Conservation (phyloP, 139 green algal species). For the Chlorella vulgaris region DNA sequence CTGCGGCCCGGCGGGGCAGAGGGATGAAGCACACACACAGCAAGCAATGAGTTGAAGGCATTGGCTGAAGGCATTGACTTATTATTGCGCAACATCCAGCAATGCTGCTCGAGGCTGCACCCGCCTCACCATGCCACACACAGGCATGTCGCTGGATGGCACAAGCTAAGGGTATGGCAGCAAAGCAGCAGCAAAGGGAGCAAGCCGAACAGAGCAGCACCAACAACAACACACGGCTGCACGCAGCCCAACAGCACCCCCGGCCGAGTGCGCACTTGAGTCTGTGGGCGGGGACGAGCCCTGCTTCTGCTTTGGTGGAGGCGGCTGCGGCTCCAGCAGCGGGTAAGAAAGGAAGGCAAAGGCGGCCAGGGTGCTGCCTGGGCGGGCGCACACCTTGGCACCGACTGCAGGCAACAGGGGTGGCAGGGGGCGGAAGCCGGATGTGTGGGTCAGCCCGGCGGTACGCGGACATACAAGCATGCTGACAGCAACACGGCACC, state of each 20-base stretch:
- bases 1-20: neutral
- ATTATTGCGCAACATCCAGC: neutral
- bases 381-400: neutral
- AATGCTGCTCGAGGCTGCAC: too few relatives aligned
- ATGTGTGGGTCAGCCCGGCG: neutral
- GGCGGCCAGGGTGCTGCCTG: conserved; percentile 44
- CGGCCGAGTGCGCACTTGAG: conserved; percentile 30
- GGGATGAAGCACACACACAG: neutral
- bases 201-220: neutral
- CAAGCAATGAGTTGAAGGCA: too few relatives aligned
- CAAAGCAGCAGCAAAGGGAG: too few relatives aligned
- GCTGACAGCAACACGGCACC: too few relatives aligned
- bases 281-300: conserved; percentile 24
- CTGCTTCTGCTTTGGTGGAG: conserved; percentile 40
- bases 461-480: too few relatives aligned
- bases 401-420: conserved; percentile 10
- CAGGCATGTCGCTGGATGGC: too few relatives aligned
- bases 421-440: neutral
- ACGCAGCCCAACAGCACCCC: too few relatives aligned
- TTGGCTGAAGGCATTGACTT: neutral
- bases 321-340: conserved; percentile 38
- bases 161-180: too few relatives aligned
- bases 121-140: too few relatives aligned
- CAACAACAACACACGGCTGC: neutral
- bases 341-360: conserved; percentile 71